A percentile compares a stretch with the other conserved stretches of the same genome.
These are phyloP conservation scores for Psilocybe tampanensis DNA, from an alignment of 768 basidiomycete species.

Conservation along the genomic window DNA sequence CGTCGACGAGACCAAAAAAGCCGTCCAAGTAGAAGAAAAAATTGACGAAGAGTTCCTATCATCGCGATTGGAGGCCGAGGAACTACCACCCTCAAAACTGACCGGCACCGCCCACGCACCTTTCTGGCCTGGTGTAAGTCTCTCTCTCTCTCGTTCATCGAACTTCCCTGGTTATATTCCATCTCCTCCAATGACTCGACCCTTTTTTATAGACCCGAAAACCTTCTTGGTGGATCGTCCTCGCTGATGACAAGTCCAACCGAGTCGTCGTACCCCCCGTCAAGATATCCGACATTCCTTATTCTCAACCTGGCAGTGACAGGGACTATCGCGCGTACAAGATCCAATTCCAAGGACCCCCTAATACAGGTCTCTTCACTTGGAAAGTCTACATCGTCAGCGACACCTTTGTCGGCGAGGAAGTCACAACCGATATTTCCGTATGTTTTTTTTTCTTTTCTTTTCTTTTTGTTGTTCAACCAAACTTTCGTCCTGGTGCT, in stretches of 20 bases:
- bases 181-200: no score
- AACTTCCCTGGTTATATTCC: no score
- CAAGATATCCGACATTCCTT: slow-evolving; percentile 80
- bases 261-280: slow-evolving; percentile 86
- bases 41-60: slow-evolving; percentile 73
- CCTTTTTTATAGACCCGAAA: slow-evolving; percentile 66
- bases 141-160: neutral
- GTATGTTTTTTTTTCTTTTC: slow-evolving; percentile 44
- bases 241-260: slow-evolving; percentile 85
- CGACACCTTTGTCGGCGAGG: slow-evolving; percentile 89
- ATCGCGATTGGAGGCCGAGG: slow-evolving; percentile 64
- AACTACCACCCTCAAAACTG: slow-evolving; percentile 42
- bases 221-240: slow-evolving; percentile 90
- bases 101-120: slow-evolving; percentile 86
- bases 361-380: slow-evolving; percentile 77
- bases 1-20: slow-evolving; percentile 49
- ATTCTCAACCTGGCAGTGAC: slow-evolving; percentile 46
- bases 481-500: no score
- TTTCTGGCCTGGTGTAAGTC: slow-evolving; percentile 82
- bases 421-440: slow-evolving; percentile 67
- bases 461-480: neutral
- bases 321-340: slow-evolving; percentile 82
- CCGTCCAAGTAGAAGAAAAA: slow-evolving; percentile 53
- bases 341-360: slow-evolving; percentile 94
- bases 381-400: slow-evolving; percentile 88